Conservation (phyloP, 306 rosid genomes). For the Rubus idaeus region DNA sequence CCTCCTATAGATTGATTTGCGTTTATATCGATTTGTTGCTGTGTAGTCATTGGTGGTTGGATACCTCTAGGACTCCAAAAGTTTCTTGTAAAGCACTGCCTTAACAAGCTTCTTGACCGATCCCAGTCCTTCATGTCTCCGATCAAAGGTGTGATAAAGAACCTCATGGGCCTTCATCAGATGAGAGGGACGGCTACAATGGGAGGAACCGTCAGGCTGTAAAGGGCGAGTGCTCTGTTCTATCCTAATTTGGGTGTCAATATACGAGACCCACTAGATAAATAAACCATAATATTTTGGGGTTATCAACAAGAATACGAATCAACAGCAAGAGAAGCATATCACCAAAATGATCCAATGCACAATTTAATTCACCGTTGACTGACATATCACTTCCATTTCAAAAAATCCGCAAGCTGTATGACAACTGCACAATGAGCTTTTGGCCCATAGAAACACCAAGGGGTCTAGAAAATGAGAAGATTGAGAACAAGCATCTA, state of each 20-base stretch:
- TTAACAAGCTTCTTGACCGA: too few species aligned
- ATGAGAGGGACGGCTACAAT: too few species aligned
- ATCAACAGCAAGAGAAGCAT: background rate
- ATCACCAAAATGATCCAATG: background rate
- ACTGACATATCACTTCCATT: constrained; percentile 22
- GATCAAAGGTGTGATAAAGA: too few species aligned
- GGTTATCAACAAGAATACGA: background rate
- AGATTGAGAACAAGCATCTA: constrained; percentile 38
- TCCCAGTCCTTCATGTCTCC: too few species aligned
- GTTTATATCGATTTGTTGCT: background rate
- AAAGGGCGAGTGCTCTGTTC: too few species aligned
- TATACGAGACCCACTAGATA: background rate
- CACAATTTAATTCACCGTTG: background rate
- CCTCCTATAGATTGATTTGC: too few species aligned
- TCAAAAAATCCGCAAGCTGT: constrained; percentile 28
- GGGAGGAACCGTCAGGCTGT: too few species aligned
- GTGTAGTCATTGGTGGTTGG: background rate
- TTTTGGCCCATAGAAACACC: constrained; percentile 38
- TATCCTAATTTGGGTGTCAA: too few species aligned
- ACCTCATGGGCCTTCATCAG: too few species aligned
- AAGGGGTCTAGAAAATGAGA: constrained; percentile 27
- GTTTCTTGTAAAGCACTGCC: too few species aligned
- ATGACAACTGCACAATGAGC: constrained; percentile 28
- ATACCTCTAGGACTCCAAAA: background rate
- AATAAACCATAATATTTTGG: background rate